These are phyloP conservation scores for Xylaria telfairii DNA, from an alignment of 495 filamentous ascomycete genomes.

Conservation along the genomic window DNA sequence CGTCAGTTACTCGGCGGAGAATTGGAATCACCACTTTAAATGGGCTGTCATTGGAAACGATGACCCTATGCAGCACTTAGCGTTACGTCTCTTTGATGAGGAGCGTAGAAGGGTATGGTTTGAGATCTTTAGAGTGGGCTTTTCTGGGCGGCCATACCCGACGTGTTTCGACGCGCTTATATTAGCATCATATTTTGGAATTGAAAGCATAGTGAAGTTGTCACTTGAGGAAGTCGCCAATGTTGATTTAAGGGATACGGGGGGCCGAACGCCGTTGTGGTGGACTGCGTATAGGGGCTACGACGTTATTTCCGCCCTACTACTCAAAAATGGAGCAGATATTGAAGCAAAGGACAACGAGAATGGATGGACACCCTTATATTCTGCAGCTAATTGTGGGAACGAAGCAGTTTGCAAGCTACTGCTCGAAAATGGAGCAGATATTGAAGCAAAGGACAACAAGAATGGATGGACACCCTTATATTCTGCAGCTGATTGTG, in stretches of 20 bases:
- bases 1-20: not conserved
- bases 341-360: not conserved
- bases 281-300: not conserved
- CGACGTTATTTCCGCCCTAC: not conserved
- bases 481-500: not conserved
- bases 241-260: not conserved
- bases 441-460: not conserved
- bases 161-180: not conserved
- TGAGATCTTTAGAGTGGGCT: too few relatives aligned
- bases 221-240: not conserved
- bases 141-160: too few relatives aligned
- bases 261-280: not conserved
- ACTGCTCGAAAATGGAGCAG: constrained; percentile 3
- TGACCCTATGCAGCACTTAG: not conserved
- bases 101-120: not conserved
- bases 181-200: constrained; percentile 1
- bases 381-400: not conserved
- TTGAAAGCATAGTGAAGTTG: not conserved
- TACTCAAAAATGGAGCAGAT: not conserved
- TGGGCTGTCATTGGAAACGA: not conserved
- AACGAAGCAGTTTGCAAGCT: too few relatives aligned
- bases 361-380: not conserved
- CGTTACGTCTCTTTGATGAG: not conserved
- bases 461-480: not conserved
- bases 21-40: constrained; percentile 1